Conservation (phyloP, 331 rosid species). For the Rhamnella rubrinervis region DNA sequence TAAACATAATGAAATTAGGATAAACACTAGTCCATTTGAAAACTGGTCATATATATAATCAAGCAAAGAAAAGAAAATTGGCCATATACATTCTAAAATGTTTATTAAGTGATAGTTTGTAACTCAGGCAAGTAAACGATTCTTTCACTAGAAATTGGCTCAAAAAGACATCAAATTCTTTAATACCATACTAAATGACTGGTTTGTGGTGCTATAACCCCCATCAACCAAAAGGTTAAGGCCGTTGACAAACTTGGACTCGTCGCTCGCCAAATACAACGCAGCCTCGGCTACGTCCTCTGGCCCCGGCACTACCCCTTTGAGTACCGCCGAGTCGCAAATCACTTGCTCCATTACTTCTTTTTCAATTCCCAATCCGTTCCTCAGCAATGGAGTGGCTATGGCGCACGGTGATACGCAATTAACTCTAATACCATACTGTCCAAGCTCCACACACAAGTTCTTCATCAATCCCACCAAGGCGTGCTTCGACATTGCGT, state of each 20-base stretch:
- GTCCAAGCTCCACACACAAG: slow-evolving; percentile 52
- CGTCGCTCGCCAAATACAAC: slow-evolving; percentile 31
- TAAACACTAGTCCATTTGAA: no score
- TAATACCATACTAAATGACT: slow-evolving; percentile 10
- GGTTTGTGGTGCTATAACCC: slow-evolving; percentile 42
- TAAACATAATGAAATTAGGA: no score
- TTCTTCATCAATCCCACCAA: slow-evolving; percentile 53
- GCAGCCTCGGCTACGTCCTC: slow-evolving; percentile 36
- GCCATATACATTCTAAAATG: no score
- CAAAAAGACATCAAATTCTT: background rate
- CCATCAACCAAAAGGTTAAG: slow-evolving; percentile 32
- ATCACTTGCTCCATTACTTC: slow-evolving; percentile 18
- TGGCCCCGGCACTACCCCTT: slow-evolving; percentile 1
- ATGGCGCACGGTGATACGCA: slow-evolving; percentile 41
- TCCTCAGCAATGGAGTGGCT: slow-evolving; percentile 34
- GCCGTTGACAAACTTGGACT: slow-evolving; percentile 30
- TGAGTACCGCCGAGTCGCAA: slow-evolving; percentile 17
- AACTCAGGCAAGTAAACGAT: no score
- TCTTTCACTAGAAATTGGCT: background rate
- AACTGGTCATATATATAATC: no score
- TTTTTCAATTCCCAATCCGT: background rate
- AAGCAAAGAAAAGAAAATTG: no score
- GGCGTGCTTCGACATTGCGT: slow-evolving; percentile 56
- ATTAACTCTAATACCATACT: slow-evolving; percentile 47
- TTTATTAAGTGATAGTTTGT: no score